A percentile compares a stretch with the other conserved stretches of the same genome.
phyloP scores from a whole-genome alignment of 805 yeast genomes.

The Candida methanosorbosa region DNA sequence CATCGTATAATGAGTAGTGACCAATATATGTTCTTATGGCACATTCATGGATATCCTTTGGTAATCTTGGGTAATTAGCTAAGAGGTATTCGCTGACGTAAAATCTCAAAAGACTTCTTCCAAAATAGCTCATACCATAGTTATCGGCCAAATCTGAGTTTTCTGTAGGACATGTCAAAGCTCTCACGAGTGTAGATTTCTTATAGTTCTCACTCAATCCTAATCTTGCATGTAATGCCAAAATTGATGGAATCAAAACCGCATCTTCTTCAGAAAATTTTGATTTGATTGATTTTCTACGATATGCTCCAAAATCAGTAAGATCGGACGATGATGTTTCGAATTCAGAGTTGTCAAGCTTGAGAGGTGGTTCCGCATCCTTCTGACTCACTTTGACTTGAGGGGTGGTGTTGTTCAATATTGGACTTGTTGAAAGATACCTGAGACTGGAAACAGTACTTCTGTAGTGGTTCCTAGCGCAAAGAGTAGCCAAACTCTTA shows the following conservation, averaged over 20 bases:
- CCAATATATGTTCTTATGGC: conserved; percentile 75
- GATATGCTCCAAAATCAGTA: conserved; percentile 24
- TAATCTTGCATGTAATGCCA: conserved; percentile 72
- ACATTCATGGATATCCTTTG: conserved; percentile 64
- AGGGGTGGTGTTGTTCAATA: too few species aligned
- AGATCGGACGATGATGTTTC: conserved; percentile 10
- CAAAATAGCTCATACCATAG: conserved; percentile 72
- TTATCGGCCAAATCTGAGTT: conserved; percentile 54
- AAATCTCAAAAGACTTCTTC: conserved; percentile 66
- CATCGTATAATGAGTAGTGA: conserved; percentile 48
- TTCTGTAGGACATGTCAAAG: conserved; percentile 49
- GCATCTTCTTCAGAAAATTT: conserved; percentile 44
- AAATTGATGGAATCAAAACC: conserved; percentile 56
- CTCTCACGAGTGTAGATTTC: conserved; percentile 66
- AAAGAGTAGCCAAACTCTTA: too few species aligned
- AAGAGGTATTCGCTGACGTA: conserved; percentile 69
- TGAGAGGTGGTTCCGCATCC: too few species aligned
- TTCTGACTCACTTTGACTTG: too few species aligned
- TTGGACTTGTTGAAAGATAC: too few species aligned
- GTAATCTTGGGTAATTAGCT: conserved; percentile 81
- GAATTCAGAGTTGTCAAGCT: conserved; percentile 7
- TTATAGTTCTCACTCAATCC: conserved; percentile 49
- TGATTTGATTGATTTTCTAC: conserved; percentile 15
- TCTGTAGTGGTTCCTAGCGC: too few species aligned
- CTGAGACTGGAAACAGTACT: too few species aligned